Evolutionary conservation across 352 stramenopile genomes (phyloP), one percentile per base, ranked within the genome.

Genomic region (Globisporangium alternatum): DNA sequence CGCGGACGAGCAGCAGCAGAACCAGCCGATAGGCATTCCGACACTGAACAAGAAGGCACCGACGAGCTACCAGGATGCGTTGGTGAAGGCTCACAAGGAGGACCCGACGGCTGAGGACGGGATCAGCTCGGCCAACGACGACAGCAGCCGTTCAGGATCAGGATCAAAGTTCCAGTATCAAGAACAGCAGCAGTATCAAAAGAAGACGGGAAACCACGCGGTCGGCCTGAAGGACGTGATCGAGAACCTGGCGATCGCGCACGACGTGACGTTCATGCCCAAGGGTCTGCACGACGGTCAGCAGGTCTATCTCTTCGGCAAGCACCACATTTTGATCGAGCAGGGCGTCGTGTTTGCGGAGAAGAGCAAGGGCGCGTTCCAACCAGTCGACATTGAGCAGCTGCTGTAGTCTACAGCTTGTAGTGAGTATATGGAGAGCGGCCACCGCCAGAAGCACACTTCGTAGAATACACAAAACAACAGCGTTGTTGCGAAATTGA

Each of bases 191-290:
- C 19, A 31, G 28, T 52, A 61, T 37, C 60, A 56, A 44, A 66
- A 75, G 21, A 31, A 60, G 22, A 55, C 67, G 37, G 54, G 64
- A 22, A 43, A 64, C 68, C 77, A 81, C 66, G 75, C 52, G 4
- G 77, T 97, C 21, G 81, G 78, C 3, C 61, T 97, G 49, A 89
- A 89, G 59, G 90, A 97, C 37, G 79, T 95, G 22, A 76, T 97
- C 12, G 87, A 95, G 69, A 84, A 88, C 33, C 62, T 94, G 48
- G 88, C 88, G 56, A 88, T 93, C 48, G 70, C 77, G 35, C 71
- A 93, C 58, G 83, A 95, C 64, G 64, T 97, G 43, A 84, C 69
- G 48, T 97, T 96, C 66, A 83, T 90, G 68, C 84, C 86, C 31
- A 92, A 90, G 71, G 77, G 82, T 1, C 68, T 75, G 15, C 81